Base-by-base conservation (phyloP, 1,284 basidiomycete species). In the Irpex rosettiformis region DNA sequence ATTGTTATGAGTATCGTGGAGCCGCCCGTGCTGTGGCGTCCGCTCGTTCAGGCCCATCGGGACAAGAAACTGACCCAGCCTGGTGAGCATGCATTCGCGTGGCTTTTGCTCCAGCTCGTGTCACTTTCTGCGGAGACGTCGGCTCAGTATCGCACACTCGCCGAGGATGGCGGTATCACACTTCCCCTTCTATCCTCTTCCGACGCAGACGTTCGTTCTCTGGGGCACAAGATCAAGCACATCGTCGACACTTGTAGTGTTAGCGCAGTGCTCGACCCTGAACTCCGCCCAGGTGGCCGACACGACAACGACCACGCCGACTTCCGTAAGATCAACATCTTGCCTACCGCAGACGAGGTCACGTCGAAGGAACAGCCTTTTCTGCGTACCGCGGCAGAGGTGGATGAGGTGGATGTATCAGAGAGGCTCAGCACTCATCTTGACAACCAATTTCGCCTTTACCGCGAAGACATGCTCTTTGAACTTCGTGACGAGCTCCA, bases 301-400 rank as follows among this genome's bases (percentile, higher is more conserved):
- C 86, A 88, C 61, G 83, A 86, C 62, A 88, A 88, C 58, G 86
- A 88, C 65, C 80, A 81, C 55, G 70, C 69, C 5, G 76, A 86
- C 56, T 87, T 84, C 63, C 79, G 81, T 8, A 60, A 79, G 4
- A 83, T 88, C 18, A 69, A 79, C 22, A 83, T 88, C 37, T 70
- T 85, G 4, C 86, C 86, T 0, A 84, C 84, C 1, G 75, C 81
- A 0, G 79, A 82, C 43, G 86, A 88, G 64, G 69, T 86, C 7
- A 64, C 59, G 3, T 84, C 70, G 33, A 68, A 61, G 3, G 76
- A 78, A 47, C 62, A 57, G 0, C 72, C 86, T 0, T 87, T 83
- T 62, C 64, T 84, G 18, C 77, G 79, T 2, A 72, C 74, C 0
- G 73, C 74, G 11, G 63, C 69, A 1, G 69, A 71, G 5, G 66